These are phyloP conservation scores for Aechmea fasciata DNA, from an alignment of 176 grass and related monocot genomes.

Conservation along the genomic window DNA sequence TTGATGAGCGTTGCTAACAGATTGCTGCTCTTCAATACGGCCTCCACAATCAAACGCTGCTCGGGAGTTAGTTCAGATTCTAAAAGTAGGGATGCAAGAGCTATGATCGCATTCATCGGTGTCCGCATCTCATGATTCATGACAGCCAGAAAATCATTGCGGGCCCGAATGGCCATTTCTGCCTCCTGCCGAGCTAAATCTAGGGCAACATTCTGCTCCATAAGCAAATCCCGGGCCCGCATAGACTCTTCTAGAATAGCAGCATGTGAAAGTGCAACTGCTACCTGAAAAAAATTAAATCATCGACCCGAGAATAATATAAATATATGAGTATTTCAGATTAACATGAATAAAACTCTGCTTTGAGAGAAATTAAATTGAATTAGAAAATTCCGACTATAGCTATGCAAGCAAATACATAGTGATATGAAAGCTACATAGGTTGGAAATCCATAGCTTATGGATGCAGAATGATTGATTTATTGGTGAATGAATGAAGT, in stretches of 20 bases:
- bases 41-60: conserved; percentile 88
- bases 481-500: too few relatives aligned
- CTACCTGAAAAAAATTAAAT: conserved; percentile 46
- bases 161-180: conserved; percentile 93
- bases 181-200: conserved; percentile 81
- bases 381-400: too few relatives aligned
- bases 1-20: conserved; percentile 89
- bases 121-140: conserved; percentile 99
- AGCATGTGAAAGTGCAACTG: conserved; percentile 92
- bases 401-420: too few relatives aligned
- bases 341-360: conserved; percentile 1
- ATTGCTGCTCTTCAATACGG: conserved; percentile 75
- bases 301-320: neutral
- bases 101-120: conserved; percentile 95
- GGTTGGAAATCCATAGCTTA: too few relatives aligned
- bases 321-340: conserved; percentile 6
- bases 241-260: conserved; percentile 97
- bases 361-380: neutral
- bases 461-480: too few relatives aligned
- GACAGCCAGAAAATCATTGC: conserved; percentile 92
- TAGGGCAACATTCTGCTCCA: conserved; percentile 92
- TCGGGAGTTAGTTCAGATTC: conserved; percentile 90
- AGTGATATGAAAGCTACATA: too few relatives aligned
- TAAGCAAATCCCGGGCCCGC: conserved; percentile 82
- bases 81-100: conserved; percentile 77